Evolutionary conservation across 139 green algal species (phyloP).

Genomic region (Auxenochlorella pyrenoidosa): DNA sequence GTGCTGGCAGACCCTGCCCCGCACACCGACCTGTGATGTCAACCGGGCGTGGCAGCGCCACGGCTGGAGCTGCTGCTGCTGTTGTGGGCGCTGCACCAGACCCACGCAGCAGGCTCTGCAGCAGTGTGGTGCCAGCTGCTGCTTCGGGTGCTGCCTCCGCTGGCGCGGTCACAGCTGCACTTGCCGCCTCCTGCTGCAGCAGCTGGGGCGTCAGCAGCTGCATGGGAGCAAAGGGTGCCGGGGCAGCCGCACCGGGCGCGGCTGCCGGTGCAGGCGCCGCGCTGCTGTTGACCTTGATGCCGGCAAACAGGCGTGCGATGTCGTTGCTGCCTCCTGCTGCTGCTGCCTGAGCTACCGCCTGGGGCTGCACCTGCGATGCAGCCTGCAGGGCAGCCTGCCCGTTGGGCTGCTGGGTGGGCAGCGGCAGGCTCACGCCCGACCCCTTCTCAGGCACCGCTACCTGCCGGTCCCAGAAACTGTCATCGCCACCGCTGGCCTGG

Average conservation of each 20-base stretch:
- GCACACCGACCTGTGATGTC: constrained; percentile 19
- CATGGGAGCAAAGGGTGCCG: constrained; percentile 9
- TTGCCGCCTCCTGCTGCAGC: constrained; percentile 44
- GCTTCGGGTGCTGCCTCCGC: background rate
- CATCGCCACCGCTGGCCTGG: constrained; percentile 24
- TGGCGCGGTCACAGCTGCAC: background rate
- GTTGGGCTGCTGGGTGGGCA: background rate
- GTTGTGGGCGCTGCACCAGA: background rate
- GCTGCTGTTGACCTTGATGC: constrained; percentile 8
- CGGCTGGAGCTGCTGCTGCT: background rate
- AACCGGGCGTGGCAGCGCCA: background rate
- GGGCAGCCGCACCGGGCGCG: background rate
- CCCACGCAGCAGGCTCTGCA: constrained; percentile 15
- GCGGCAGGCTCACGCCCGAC: background rate
- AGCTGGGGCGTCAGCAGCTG: constrained; percentile 61
- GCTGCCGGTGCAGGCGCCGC: background rate
- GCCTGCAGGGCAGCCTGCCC: constrained; percentile 4
- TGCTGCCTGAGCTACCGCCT: background rate
- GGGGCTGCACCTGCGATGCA: constrained; percentile 14
- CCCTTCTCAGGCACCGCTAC: constrained; percentile 49
- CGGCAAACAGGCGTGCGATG: constrained; percentile 36
- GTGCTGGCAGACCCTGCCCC: background rate
- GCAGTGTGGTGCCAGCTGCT: constrained; percentile 4
- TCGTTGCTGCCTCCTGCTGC: background rate
- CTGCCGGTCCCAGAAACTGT: constrained; percentile 61